Evolutionary conservation across 73 alveolate genomes (phyloP).

Genomic region (Urostyla sp.): DNA sequence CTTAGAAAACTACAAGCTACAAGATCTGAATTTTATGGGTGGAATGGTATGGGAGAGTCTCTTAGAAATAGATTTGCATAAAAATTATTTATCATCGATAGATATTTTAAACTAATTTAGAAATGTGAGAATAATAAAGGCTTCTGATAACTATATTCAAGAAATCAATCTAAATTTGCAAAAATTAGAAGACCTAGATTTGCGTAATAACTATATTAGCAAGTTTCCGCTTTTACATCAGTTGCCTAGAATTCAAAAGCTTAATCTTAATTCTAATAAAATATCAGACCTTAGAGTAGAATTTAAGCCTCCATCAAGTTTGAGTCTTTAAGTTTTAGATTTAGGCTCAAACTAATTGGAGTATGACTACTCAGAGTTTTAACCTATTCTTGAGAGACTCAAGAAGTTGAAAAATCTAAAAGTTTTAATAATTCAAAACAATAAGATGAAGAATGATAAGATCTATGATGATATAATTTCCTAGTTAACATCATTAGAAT

Average conservation of each 20-base stretch:
- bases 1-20: conserved; percentile 22
- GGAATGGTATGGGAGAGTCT: conserved; percentile 60
- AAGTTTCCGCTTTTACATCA: conserved; percentile 60
- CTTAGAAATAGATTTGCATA: conserved; percentile 35
- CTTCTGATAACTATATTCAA: conserved; percentile 58
- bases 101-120: conserved; percentile 60
- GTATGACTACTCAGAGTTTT: conserved; percentile 20
- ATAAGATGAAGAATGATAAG: conserved; percentile 52
- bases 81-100: conserved; percentile 43
- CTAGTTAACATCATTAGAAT: conserved; percentile 31
- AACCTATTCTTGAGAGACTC: conserved; percentile 26
- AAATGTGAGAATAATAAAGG: conserved; percentile 44
- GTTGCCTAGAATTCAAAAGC: conserved; percentile 53
- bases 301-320: conserved; percentile 34
- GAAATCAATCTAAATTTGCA: conserved; percentile 54
- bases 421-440: conserved; percentile 12
- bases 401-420: conserved; percentile 51
- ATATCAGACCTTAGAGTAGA: conserved; percentile 48
- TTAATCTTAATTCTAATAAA: conserved; percentile 50
- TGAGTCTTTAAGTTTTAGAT: conserved; percentile 38
- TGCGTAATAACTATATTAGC: conserved; percentile 46
- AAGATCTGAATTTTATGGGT: conserved; percentile 26
- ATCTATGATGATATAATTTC: conserved; percentile 24
- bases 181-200: conserved; percentile 59
- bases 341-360: conserved; percentile 50